Percentiles rank a stretch among this genome's conserved stretches.
Evolutionary conservation across 208 protist species (phyloP).

Genomic region (Polymyxa betae): DNA sequence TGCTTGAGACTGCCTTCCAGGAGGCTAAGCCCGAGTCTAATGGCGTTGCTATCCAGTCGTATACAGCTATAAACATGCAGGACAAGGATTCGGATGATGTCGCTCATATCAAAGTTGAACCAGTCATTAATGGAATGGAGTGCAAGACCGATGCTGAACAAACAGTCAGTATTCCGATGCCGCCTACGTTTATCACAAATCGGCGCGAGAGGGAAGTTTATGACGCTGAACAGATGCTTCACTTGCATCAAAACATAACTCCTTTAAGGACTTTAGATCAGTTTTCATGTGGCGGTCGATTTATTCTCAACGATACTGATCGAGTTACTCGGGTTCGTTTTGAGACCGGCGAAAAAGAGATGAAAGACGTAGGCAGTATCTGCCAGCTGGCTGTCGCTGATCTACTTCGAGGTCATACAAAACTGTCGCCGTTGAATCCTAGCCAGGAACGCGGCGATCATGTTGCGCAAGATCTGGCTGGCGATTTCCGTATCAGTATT

Average conservation of each 20-base stretch:
- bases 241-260: background rate
- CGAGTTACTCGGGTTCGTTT: background rate
- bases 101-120: no score
- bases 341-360: background rate
- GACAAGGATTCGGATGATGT: no score
- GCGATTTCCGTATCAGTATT: slow-evolving; percentile 1
- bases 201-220: no score
- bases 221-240: background rate
- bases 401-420: background rate
- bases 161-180: no score
- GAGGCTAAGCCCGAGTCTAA: background rate
- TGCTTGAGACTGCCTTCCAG: background rate
- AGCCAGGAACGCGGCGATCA: background rate
- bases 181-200: no score
- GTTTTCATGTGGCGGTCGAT: slow-evolving; percentile 42
- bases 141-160: no score
- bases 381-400: background rate
- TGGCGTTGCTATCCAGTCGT: no score
- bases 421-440: background rate
- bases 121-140: no score
- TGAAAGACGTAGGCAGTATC: slow-evolving; percentile 17
- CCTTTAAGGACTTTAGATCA: background rate
- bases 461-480: background rate
- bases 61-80: no score
- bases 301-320: slow-evolving; percentile 38